These are phyloP conservation scores for Calonectria naviculata DNA, from an alignment of 2,329 filamentous ascomycete genomes.

Conservation along the genomic window DNA sequence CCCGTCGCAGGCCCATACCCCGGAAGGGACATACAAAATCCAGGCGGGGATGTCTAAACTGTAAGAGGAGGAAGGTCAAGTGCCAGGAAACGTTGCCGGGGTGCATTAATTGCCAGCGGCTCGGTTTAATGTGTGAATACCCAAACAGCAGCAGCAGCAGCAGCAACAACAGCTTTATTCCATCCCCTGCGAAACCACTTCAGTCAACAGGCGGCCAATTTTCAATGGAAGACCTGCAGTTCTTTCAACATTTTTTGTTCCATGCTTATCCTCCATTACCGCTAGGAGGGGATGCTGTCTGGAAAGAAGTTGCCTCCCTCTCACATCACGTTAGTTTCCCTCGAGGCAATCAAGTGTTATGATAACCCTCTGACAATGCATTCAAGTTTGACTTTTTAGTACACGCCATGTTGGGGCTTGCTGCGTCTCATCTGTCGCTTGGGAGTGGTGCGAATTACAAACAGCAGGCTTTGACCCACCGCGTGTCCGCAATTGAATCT, in stretches of 20 bases:
- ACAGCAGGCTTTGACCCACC: conserved; percentile 43
- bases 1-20: conserved; percentile 16
- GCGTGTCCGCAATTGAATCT: conserved; percentile 44
- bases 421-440: conserved; percentile 47
- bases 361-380: background rate
- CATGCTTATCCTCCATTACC: conserved; percentile 52
- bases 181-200: background rate
- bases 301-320: conserved; percentile 46
- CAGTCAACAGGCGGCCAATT: conserved; percentile 41
- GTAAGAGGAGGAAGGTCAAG: conserved; percentile 36
- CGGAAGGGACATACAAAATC: conserved; percentile 32
- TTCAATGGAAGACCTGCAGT: conserved; percentile 56
- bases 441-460: conserved; percentile 30
- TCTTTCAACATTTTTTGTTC: conserved; percentile 62
- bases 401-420: conserved; percentile 51
- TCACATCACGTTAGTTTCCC: conserved; percentile 44
- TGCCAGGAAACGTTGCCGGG: conserved; percentile 30
- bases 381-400: conserved; percentile 49
- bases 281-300: conserved; percentile 44
- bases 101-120: conserved; percentile 27
- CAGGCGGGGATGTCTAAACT: conserved; percentile 32
- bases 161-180: background rate
- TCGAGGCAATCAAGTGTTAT: too few relatives aligned
- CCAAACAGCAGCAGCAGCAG: background rate
- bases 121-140: conserved; percentile 31